Conservation (phyloP, 257 asterid genomes). For the Linderniella brevidens region DNA sequence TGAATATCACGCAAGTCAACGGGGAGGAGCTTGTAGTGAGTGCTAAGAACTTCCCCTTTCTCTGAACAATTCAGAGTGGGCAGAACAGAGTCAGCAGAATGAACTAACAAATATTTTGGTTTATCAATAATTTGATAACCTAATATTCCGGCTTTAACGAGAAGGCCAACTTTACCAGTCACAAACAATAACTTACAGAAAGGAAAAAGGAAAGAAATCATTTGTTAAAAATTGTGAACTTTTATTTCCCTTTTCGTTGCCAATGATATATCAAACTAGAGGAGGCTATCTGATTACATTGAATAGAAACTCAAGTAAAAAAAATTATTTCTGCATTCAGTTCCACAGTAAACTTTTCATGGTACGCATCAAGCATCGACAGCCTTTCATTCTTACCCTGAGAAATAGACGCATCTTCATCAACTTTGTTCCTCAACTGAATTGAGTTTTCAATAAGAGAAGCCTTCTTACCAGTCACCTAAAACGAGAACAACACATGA, state of each 20-base stretch:
- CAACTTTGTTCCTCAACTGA: slow-evolving; percentile 60
- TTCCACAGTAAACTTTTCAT: background rate
- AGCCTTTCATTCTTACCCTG: slow-evolving; percentile 36
- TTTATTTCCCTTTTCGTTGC: too few relatives aligned
- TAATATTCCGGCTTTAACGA: background rate
- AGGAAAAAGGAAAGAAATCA: too few relatives aligned
- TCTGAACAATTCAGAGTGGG: slow-evolving; percentile 35
- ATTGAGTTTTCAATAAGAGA: slow-evolving; percentile 54
- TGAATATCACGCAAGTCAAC: slow-evolving; percentile 69
- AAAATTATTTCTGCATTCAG: too few relatives aligned
- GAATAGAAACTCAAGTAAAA: too few relatives aligned
- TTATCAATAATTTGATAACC: background rate
- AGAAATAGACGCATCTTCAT: slow-evolving; percentile 63
- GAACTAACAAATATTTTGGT: slow-evolving; percentile 1
- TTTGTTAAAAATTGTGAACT: too few relatives aligned
- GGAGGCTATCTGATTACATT: too few relatives aligned
- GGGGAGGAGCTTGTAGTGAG: slow-evolving; percentile 87
- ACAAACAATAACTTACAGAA: too few relatives aligned
- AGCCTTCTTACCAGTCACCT: slow-evolving; percentile 92
- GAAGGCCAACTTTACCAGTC: too few relatives aligned
- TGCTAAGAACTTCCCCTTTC: slow-evolving; percentile 76
- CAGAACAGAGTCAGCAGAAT: slow-evolving; percentile 7
- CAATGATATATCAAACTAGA: too few relatives aligned
- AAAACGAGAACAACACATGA: slow-evolving; percentile 8
- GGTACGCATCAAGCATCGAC: slow-evolving; percentile 10